Percentiles rank a stretch among this genome's conserved stretches.
Evolutionary conservation across 192 early-diverging fungal species (phyloP).

Genomic region (Coemansia sp.): DNA sequence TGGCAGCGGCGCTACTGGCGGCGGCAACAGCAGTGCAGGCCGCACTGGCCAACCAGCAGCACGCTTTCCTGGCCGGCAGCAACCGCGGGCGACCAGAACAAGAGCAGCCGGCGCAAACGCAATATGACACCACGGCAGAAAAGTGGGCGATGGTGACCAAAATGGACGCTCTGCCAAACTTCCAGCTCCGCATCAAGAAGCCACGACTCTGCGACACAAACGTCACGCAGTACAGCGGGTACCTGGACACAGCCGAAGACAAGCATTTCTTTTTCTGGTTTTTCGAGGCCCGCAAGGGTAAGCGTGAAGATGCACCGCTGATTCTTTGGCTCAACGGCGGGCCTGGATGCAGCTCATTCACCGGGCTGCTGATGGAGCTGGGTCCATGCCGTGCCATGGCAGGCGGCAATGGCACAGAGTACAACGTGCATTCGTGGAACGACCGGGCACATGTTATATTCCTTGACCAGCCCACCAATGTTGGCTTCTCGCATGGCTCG

Average conservation of each 20-base stretch:
- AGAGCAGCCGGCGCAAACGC: too few relatives aligned
- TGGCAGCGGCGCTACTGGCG: too few relatives aligned
- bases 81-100: too few relatives aligned
- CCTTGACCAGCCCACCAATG: constrained; percentile 82
- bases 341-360: constrained; percentile 75
- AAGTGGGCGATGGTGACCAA: constrained; percentile 2
- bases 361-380: constrained; percentile 69
- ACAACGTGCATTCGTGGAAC: constrained; percentile 86
- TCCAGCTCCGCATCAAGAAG: background rate
- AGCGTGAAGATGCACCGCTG: constrained; percentile 59
- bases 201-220: constrained; percentile 75
- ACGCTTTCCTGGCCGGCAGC: too few relatives aligned
- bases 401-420: constrained; percentile 59
- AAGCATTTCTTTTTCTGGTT: constrained; percentile 92
- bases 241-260: constrained; percentile 55
- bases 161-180: background rate
- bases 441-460: constrained; percentile 74
- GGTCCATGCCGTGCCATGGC: constrained; percentile 79
- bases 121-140: too few relatives aligned
- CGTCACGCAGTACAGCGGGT: constrained; percentile 83
- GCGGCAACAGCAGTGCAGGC: too few relatives aligned
- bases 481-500: constrained; percentile 80
- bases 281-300: constrained; percentile 80
- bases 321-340: constrained; percentile 76
- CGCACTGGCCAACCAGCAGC: too few relatives aligned